Base-by-base conservation (phyloP, 2,329 filamentous ascomycete genomes). In the Ceratocystiopsis minuta region DNA sequence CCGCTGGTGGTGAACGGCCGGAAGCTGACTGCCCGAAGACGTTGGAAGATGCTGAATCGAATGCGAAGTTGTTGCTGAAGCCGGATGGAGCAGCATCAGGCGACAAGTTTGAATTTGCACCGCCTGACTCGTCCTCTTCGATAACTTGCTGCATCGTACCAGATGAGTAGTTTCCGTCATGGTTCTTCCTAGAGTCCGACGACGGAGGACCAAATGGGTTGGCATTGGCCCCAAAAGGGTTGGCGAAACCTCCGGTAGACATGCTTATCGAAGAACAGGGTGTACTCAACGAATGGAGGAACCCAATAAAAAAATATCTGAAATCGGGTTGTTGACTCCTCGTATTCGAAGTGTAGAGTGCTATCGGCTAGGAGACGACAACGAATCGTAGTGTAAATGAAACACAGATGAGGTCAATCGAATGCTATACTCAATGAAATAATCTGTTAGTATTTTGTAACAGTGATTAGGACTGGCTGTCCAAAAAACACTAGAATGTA, bases 201-300 rank as follows among this genome's bases (percentile, higher is more conserved):
- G 62, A 63, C 13, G 43, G 32, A 7, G 46, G 12, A 45, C 80
- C 78, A 53, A 87, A 87, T 33, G 82, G 83, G 60, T 87, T 90
- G 59, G 66, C 67, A 51, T 74, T 73, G 40, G 67, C 65, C 59
- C 70, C 73, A 49, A 77, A 75, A 39, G 77, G 73, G 59, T 82
- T 85, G 45, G 80, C 80, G 61, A 92, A 90, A 53, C 67, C 75
- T 54, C 71, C 77, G 57, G 77, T 75, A 51, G 84, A 77, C 80
- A 87, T 86, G 50, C 36, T 41, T 37, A 28, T 28, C 24, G 9
- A 6, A 28, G 24, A 28, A 10, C 11, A 28, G 24, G 2, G 24
- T 10, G 11, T 10, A 10, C 12, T n/a, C 16, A 24, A n/a, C 6
- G 37, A 16, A 10, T 10, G 24, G 4, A 28, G 24, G 24, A 9